Base-by-base conservation (phyloP, 352 stramenopile species). In the Globisporangium camurandrum region DNA sequence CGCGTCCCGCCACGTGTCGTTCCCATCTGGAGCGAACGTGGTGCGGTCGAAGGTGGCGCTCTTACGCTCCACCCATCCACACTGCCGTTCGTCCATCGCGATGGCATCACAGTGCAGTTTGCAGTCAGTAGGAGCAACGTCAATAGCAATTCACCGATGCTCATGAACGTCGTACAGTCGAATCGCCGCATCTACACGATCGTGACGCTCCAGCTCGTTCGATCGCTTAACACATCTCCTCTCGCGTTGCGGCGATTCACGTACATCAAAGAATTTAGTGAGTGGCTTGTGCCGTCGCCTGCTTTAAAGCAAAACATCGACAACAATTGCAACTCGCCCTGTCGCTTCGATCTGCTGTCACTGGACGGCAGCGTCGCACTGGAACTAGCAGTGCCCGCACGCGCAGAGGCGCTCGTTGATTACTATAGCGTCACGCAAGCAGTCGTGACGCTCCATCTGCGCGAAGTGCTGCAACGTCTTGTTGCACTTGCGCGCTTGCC, bases 361-460 rank as follows among this genome's bases (percentile, higher is more conserved):
- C 56, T 64, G 17, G 75, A 87, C 46, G 72, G 75, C 7, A 80
- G 61, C 43, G 40, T 82, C 1, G 58, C 47, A 22, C 40, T 87
- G 24, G 68, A 84, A 39, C 53, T 87, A 30, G 70, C 80, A 16
- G 62, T 87, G 0, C 75, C 75, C 1, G 24, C 54, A 0, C 63
- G 70, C 0, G 69, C 68, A 9, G 71, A 87, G 46, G 65, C 72
- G 34, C 59, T 74, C 39, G 67, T 67, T 48, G 72, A 85, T 53
- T 84, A 82, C 53, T 87, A 73, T 31, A 56, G 84, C 37, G 69
- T 85, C 39, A 84, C 81, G 61, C 61, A 68, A 28, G 64, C 51
- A 0, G 37, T 58, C 1, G 61, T 82, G 38, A 62, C 39, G 4
- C 46, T 87, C 37, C 64, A 74, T 17, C 56, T 80, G 49, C 49